phyloP scores from a whole-genome alignment of 2,329 filamentous ascomycete genomes.

The Scytalidium lignicola region DNA sequence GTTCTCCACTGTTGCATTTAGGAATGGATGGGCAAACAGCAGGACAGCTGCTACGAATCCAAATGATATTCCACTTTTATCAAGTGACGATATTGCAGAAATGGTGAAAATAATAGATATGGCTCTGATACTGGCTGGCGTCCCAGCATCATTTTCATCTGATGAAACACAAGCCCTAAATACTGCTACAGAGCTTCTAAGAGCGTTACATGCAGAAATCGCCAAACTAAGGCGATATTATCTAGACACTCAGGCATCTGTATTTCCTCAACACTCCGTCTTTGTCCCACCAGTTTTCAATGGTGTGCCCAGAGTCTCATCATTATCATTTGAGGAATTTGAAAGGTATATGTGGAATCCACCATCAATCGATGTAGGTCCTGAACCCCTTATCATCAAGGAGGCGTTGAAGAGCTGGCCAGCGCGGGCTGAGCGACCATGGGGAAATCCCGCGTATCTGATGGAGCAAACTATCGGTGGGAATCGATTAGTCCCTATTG shows the following conservation, averaged over 20 bases:
- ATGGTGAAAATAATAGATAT: constrained; percentile 26
- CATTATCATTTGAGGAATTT: constrained; percentile 54
- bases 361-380: constrained; percentile 31
- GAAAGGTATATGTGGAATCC: constrained; percentile 52
- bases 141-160: constrained; percentile 2
- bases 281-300: constrained; percentile 38
- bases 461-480: constrained; percentile 70
- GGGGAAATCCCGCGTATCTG: constrained; percentile 71
- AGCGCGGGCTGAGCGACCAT: constrained; percentile 61
- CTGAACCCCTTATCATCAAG: constrained; percentile 65
- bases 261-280: constrained; percentile 15
- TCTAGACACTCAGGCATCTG: neutral
- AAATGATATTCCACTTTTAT: neutral
- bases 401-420: constrained; percentile 68
- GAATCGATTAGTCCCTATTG: constrained; percentile 75
- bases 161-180: neutral
- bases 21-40: constrained; percentile 9
- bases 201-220: neutral
- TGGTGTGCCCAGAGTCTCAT: constrained; percentile 37
- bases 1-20: constrained; percentile 36
- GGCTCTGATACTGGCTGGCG: constrained; percentile 27
- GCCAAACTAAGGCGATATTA: neutral
- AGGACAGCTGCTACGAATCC: neutral
- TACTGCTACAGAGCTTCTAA: neutral
- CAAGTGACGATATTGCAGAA: constrained; percentile 13